Base-by-base conservation (phyloP, 1,284 basidiomycete species). In the Apiotrichum mycotoxinovorans region DNA sequence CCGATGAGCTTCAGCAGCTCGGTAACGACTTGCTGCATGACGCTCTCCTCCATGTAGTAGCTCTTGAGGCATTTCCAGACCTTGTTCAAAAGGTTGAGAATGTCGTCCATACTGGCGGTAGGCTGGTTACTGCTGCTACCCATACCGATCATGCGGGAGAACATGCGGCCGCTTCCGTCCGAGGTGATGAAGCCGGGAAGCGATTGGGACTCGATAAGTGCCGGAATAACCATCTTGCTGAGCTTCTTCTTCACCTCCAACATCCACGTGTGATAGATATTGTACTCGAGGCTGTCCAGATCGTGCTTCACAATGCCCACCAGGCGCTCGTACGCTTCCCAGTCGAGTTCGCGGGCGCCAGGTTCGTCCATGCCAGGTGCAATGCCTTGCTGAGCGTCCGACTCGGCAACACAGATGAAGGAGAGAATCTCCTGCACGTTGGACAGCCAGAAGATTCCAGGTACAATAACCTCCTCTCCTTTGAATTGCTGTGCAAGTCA, bases 181-280 rank as follows among this genome's bases (percentile, higher is more conserved):
- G 87, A 92, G 20, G 93, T 96, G 49, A 95, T 95, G 79, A 99
- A 98, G 2, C 96, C 96, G 5, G 96, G 96, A 51, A 99, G 79
- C 22, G 94, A 95, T 76, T 98, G 96, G 63, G 90, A 95, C 79
- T 98, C 96, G 68, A 98, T 93, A 63, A 98, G 79, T 4, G 96
- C 96, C 20, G 96, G 96, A 57, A 99, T 93, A 51, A 98, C 91
- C 94, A 98, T 98, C 82, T 98, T 98, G 62, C 87, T 84, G 44
- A 99, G 80, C 62, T 87, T 88, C 80, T 95, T 96, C 85, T 98
- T 98, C 44, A 93, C 91, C 79, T 98, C 96, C 60, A 91, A 82
- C 91, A 99, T 98, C 90, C 92, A 97, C 0, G 95, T 98, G 77
- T 98, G 95, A 76, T 98, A 98, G 77, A 99, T 96, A 81, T 98